Conservation (phyloP, 208 protist genomes). For the Trypanosomatidae sp. region DNA sequence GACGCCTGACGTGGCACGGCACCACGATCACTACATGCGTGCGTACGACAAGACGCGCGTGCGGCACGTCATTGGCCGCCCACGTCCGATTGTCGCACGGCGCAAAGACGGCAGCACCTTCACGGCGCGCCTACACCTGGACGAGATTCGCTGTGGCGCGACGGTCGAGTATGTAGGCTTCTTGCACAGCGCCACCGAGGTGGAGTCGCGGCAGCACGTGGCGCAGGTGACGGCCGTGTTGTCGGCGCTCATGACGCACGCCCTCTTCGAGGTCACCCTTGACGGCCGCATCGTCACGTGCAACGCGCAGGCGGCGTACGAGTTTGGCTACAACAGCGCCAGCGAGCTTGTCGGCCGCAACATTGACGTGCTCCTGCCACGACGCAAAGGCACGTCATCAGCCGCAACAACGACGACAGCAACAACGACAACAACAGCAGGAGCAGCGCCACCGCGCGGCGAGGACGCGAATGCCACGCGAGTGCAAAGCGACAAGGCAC, state of each 20-base stretch:
- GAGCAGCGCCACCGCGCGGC: too few species aligned
- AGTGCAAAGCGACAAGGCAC: too few species aligned
- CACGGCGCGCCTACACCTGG: not conserved
- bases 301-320: not conserved
- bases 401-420: too few species aligned
- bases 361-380: too few species aligned
- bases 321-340: too few species aligned
- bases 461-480: too few species aligned
- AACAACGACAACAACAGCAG: too few species aligned
- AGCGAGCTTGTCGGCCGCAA: too few species aligned
- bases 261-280: not conserved
- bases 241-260: not conserved
- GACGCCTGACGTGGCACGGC: not conserved
- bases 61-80: not conserved
- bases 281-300: not conserved
- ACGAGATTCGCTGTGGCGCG: not conserved
- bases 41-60: not conserved
- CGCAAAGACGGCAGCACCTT: not conserved
- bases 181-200: not conserved
- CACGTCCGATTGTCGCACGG: not conserved
- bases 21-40: not conserved
- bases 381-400: too few species aligned
- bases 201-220: not conserved
- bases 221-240: not conserved
- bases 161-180: not conserved